Conservation (phyloP, 306 rosid genomes). For the Lagenaria siceraria region DNA sequence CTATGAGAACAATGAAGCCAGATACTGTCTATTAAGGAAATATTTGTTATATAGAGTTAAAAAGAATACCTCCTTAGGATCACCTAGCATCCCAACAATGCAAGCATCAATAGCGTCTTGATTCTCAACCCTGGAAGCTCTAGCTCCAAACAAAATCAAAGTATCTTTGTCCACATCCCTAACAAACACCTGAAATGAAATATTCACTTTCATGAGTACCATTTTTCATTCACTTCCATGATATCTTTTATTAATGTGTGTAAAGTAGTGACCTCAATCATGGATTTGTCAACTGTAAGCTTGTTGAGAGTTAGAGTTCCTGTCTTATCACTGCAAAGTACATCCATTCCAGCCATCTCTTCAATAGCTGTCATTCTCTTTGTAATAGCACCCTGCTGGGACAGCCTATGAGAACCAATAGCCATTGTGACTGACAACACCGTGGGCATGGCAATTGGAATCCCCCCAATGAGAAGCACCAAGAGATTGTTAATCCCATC, state of each 20-base stretch:
- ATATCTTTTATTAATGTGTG: background rate
- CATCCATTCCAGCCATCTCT: slow-evolving; percentile 97
- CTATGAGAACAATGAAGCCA: background rate
- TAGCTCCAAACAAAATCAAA: slow-evolving; percentile 57
- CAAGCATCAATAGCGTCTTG: slow-evolving; percentile 95
- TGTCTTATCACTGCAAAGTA: slow-evolving; percentile 81
- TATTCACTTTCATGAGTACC: background rate
- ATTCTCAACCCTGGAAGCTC: slow-evolving; percentile 84
- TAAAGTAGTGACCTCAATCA: slow-evolving; percentile 45
- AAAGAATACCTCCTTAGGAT: slow-evolving; percentile 68
- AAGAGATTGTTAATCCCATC: slow-evolving; percentile 73
- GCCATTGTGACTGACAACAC: slow-evolving; percentile 96
- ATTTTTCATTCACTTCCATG: background rate
- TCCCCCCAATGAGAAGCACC: slow-evolving; percentile 92
- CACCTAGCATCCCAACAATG: slow-evolving; percentile 89
- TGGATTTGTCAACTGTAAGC: slow-evolving; percentile 65
- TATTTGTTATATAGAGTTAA: background rate
- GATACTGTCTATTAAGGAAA: background rate
- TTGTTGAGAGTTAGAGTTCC: slow-evolving; percentile 85
- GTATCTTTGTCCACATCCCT: slow-evolving; percentile 49
- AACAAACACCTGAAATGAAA: slow-evolving; percentile 39
- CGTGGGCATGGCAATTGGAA: slow-evolving; percentile 94
- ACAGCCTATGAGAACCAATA: slow-evolving; percentile 76
- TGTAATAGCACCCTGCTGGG: slow-evolving; percentile 86
- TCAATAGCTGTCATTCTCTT: slow-evolving; percentile 98